Base-by-base conservation (phyloP, 192 early-diverging fungal species). In the Coemansia sp. region DNA sequence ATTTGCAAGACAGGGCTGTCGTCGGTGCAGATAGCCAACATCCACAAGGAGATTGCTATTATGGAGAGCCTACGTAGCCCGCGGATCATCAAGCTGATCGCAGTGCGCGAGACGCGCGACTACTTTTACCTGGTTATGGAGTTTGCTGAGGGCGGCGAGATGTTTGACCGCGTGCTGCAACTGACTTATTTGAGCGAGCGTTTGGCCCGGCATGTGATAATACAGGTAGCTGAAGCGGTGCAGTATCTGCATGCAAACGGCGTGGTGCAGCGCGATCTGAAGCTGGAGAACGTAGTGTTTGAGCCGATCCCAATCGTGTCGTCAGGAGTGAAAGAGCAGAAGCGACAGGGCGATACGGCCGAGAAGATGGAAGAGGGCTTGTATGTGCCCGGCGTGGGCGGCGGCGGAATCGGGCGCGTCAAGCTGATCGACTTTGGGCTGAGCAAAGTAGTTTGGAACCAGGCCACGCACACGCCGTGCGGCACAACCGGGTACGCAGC, bases 401-500 rank as follows among this genome's bases (percentile, higher is more conserved):
- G 90, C 47, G 91, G 90, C 38, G 90, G 92, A 27, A 92, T 95
- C 66, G 93, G 92, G 7, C 67, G 78, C 32, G 85, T 95, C 65
- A 93, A 92, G 73, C 86, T 95, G 50, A 92, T 92, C 22, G 92
- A 95, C 77, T 95, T 95, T 84, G 92, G 93, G 5, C 69, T 95
- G 32, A 92, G 91, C 50, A 94, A 94, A 72, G 87, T 93, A 5
- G 86, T 93, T 5, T 91, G 90, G 87, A 85, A 92, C 61, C 86
- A 91, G 64, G 82, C 87, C 4, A 93, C 93, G 6, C 86, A 86
- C 76, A 97, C 94, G 35, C 94, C 94, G 8, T 94, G 93, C 59
- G 94, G 94, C 5, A 97, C 94, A 14, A 88, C 94, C 5, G 92
- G 93, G 22, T 97, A 97, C 60, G 92, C 93, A 4, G 94, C 94